Base-by-base conservation (phyloP, 169 alveolate genomes). In the Plasmodium gallinaceum region DNA sequence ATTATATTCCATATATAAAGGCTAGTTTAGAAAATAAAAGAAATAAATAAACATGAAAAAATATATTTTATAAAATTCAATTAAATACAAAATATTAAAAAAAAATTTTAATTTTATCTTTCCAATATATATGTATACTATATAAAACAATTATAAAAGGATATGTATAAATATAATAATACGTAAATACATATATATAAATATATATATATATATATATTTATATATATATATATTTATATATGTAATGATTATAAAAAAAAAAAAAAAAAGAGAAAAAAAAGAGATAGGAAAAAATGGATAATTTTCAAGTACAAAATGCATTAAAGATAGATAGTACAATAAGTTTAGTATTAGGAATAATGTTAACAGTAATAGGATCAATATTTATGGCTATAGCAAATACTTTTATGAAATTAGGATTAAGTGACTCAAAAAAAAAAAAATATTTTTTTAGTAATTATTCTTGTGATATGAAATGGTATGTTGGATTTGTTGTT, bases 331-430 rank as follows among this genome's bases (percentile, higher is more conserved):
- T 88, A 73, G 72, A 88, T 54, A 95, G 94, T 22, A 72, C 75
- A 20, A 74, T 88, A 24, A 92, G 96, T 52, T 76, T 95, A 74
- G 61, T 85, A 46, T 64, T 93, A 12, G 97, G 97, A 43, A 92
- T 95, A 57, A 26, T 93, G 51, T 92, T 95, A 45, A 95, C 97
- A 20, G 87, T 94, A 66, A 65, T 88, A 46, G 97, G 97, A 51
- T 93, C 96, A 12, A 88, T 94, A 65, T 74, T 95, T 66, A 95
- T 95, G 97, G 96, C 97, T 14, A 94, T 93, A 32, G 97, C 96
- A 61, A 92, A 93, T 86, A 92, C 96, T 12, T 90, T 93, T 5
- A 95, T 95, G 97, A 95, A 95, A 57, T 54, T 93, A 66, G 97
- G 97, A 0, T 71, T 95, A 60, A 92, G 88, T 68, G 88, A 90